Conservation (phyloP, 192 early-diverging fungal species). For the Chytriomyces sp. region DNA sequence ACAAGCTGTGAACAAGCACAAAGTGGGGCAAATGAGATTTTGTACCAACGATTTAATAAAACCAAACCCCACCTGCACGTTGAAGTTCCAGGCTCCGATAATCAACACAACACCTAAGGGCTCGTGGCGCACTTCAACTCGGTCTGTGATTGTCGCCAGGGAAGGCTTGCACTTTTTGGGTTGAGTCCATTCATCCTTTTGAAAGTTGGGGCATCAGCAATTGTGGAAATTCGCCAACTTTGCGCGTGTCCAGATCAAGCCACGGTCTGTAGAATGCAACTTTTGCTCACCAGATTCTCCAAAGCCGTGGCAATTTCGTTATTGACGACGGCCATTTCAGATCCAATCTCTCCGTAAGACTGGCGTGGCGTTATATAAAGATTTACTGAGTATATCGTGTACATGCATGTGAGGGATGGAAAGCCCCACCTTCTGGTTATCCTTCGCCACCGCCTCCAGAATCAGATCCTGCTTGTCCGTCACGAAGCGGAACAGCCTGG, state of each 20-base stretch:
- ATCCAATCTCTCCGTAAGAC: conserved; percentile 13
- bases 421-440: not conserved
- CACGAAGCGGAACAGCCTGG: conserved; percentile 31
- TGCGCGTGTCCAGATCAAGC: no score
- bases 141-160: conserved; percentile 23
- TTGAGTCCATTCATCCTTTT: conserved; percentile 42
- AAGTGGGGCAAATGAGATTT: conserved; percentile 6
- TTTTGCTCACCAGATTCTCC: conserved; percentile 23
- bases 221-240: no score
- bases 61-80: conserved; percentile 15
- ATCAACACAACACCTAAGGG: conserved; percentile 80
- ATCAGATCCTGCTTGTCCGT: not conserved
- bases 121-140: conserved; percentile 50
- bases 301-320: conserved; percentile 47
- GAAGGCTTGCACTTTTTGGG: conserved; percentile 18
- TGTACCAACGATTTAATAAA: conserved; percentile 16
- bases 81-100: conserved; percentile 73
- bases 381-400: not conserved
- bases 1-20: conserved; percentile 58
- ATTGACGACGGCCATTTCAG: conserved; percentile 38
- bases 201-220: no score
- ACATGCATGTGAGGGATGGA: no score
- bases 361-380: not conserved
- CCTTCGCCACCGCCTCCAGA: not conserved
- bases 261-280: no score